phyloP scores from a whole-genome alignment of 768 basidiomycete genomes.

The Holtermanniella nyarrowii region DNA sequence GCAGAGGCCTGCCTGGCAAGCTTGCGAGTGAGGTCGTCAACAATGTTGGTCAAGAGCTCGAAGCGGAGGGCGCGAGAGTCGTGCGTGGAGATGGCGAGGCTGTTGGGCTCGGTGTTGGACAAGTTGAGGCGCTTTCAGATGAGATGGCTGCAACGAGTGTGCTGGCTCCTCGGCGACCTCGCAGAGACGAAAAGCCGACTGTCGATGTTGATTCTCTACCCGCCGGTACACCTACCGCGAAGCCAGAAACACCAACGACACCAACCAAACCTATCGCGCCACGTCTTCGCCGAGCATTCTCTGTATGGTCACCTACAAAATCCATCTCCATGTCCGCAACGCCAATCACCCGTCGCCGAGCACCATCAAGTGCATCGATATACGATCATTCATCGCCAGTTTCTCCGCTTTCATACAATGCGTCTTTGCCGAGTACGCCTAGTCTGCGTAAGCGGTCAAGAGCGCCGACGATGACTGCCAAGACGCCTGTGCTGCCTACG shows the following conservation, averaged over 20 bases:
- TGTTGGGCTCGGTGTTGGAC: background rate
- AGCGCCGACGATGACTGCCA: background rate
- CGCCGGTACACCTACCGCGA: conserved; percentile 5
- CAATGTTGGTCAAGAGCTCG: conserved; percentile 3
- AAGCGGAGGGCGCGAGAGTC: conserved; percentile 1
- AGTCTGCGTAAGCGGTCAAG: conserved; percentile 2
- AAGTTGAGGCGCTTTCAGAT: background rate
- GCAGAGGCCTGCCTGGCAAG: background rate
- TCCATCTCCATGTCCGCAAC: background rate
- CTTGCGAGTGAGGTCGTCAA: conserved; percentile 3
- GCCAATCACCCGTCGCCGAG: conserved; percentile 1
- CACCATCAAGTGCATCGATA: conserved; percentile 3
- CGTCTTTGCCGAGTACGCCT: conserved; percentile 9
- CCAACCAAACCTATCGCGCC: conserved; percentile 2
- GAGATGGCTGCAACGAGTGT: conserved; percentile 3
- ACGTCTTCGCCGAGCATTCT: background rate
- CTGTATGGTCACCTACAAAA: background rate
- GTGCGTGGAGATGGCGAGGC: conserved; percentile 7
- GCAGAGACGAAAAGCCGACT: background rate
- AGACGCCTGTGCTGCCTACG: conserved; percentile 4
- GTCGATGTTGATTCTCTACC: conserved; percentile 11
- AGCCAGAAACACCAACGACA: too few species aligned
- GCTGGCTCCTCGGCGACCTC: background rate
- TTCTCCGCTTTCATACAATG: conserved; percentile 5
- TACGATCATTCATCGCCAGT: too few species aligned